Conservation (phyloP, 257 asterid genomes). For the Primulina eburnea region DNA sequence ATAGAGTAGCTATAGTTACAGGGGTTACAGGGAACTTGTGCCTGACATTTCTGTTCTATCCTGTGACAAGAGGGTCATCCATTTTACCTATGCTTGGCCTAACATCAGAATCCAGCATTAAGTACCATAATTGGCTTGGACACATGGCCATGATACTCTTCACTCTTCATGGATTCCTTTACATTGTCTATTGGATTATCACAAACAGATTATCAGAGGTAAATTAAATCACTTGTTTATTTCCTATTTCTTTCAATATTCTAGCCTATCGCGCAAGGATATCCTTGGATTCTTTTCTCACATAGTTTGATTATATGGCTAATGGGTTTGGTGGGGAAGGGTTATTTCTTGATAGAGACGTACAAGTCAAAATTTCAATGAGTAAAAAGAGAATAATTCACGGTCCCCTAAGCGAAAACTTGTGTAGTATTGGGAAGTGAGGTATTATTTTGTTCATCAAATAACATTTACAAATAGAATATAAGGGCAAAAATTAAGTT, state of each 20-base stretch:
- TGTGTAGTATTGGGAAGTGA: too few relatives aligned
- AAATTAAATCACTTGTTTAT: constrained; percentile 12
- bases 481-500: too few relatives aligned
- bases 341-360: constrained; percentile 13
- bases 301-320: not conserved
- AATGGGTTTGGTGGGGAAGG: not conserved
- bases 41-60: constrained; percentile 76
- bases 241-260: constrained; percentile 1
- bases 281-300: not conserved
- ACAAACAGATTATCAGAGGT: constrained; percentile 76
- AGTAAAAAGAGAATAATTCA: constrained; percentile 5
- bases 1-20: constrained; percentile 72
- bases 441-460: too few relatives aligned
- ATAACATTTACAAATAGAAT: too few relatives aligned
- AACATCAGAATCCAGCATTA: constrained; percentile 75
- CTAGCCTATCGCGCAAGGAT: not conserved
- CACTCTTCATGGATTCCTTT: constrained; percentile 67
- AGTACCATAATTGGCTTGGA: constrained; percentile 91
- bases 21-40: constrained; percentile 83
- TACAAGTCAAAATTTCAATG: not conserved
- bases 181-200: constrained; percentile 69
- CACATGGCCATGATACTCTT: constrained; percentile 66
- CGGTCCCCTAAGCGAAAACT: too few relatives aligned
- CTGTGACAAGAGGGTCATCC: constrained; percentile 81
- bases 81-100: constrained; percentile 76